phyloP scores from a whole-genome alignment of 441 rosid genomes.

The Croton laevigatus region DNA sequence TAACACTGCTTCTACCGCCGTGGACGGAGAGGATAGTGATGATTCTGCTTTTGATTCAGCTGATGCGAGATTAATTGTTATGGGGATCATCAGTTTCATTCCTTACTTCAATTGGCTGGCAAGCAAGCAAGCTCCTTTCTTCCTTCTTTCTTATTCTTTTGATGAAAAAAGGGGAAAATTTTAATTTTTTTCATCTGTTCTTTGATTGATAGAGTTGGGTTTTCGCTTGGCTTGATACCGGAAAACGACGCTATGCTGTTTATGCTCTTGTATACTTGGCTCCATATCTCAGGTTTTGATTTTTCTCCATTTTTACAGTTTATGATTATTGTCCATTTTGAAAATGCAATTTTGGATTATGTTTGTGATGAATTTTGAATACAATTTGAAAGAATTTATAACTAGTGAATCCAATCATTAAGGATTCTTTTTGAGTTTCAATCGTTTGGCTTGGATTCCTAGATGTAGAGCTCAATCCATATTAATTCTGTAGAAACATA shows the following conservation, averaged over 20 bases:
- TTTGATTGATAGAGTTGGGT: slow-evolving; percentile 73
- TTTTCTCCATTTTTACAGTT: not conserved
- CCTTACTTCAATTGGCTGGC: slow-evolving; percentile 99
- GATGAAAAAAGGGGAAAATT: too few relatives aligned
- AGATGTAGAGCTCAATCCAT: not conserved
- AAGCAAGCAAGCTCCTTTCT: not conserved
- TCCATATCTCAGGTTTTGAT: slow-evolving; percentile 75
- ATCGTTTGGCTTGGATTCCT: not conserved
- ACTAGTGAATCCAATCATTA: too few relatives aligned
- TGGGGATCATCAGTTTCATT: slow-evolving; percentile 87
- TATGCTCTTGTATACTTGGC: slow-evolving; percentile 74
- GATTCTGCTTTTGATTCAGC: slow-evolving; percentile 51
- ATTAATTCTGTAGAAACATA: too few relatives aligned
- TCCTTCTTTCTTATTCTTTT: not conserved
- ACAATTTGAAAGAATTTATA: too few relatives aligned
- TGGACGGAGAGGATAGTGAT: slow-evolving; percentile 25
- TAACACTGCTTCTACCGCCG: slow-evolving; percentile 28
- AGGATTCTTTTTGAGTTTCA: not conserved
- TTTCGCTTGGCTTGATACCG: slow-evolving; percentile 97
- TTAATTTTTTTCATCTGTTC: not conserved
- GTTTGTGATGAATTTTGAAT: too few relatives aligned
- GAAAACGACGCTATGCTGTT: slow-evolving; percentile 70
- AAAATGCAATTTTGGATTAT: not conserved
- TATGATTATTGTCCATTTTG: not conserved
- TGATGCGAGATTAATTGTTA: slow-evolving; percentile 73